Percentiles rank a stretch among this genome's conserved stretches.
Conservation (phyloP, 2,329 filamentous ascomycete species). For the Trichoderma sp. region DNA sequence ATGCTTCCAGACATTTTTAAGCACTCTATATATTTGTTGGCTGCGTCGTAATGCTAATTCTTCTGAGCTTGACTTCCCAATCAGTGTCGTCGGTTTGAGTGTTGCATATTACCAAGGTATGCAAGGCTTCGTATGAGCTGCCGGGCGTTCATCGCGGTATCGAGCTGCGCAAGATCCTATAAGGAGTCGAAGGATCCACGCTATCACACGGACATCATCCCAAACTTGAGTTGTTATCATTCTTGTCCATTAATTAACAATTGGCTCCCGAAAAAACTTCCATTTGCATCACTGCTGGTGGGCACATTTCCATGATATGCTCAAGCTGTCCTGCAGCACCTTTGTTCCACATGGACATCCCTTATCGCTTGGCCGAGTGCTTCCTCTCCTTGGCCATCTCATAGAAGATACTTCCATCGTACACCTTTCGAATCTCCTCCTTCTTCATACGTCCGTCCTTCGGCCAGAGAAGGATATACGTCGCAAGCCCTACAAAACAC, state of each 20-base stretch:
- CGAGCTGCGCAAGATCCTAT: constrained; percentile 35
- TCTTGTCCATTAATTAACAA: too few relatives aligned
- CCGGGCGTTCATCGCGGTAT: constrained; percentile 37
- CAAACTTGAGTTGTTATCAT: too few relatives aligned
- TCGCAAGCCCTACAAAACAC: constrained; percentile 35
- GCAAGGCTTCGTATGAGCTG: constrained; percentile 28
- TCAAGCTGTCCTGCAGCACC: not conserved
- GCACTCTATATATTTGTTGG: too few relatives aligned
- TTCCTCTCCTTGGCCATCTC: constrained; percentile 26
- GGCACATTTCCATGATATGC: not conserved
- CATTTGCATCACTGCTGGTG: too few relatives aligned
- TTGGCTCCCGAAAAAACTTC: too few relatives aligned
- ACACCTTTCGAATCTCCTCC: constrained; percentile 48
- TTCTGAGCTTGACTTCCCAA: not conserved
- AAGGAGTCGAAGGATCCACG: too few relatives aligned
- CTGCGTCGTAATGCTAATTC: too few relatives aligned
- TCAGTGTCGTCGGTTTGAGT: not conserved
- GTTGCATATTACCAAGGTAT: constrained; percentile 2
- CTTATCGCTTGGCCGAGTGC: not conserved
- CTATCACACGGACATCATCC: too few relatives aligned
- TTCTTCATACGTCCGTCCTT: constrained; percentile 59
- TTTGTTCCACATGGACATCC: not conserved
- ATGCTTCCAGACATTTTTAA: too few relatives aligned
- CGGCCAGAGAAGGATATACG: constrained; percentile 55
- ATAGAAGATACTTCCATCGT: constrained; percentile 33